phyloP scores from a whole-genome alignment of 2,329 filamentous ascomycete species.

The Beauveria caledonica region DNA sequence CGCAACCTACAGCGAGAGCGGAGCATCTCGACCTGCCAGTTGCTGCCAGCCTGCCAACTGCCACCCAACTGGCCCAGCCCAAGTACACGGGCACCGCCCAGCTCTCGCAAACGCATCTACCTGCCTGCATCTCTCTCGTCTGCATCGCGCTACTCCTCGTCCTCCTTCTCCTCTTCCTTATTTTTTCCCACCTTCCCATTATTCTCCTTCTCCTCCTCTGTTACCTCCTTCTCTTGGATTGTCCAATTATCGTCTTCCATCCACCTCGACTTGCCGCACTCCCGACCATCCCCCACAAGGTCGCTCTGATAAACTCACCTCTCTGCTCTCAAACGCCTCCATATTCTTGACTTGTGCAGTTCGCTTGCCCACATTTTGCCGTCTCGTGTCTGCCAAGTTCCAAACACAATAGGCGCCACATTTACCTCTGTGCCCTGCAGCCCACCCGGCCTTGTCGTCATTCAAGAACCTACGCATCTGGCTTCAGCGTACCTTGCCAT shows the following conservation, averaged over 20 bases:
- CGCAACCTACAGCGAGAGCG: slow-evolving; percentile 2
- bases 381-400: slow-evolving; percentile 4
- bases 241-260: not conserved
- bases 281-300: not conserved
- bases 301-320: slow-evolving; percentile 4
- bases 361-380: not conserved
- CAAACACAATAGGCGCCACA: not conserved
- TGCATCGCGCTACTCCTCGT: not conserved
- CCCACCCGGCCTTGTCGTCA: not conserved
- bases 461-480: not conserved
- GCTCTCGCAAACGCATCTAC: not conserved
- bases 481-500: not conserved
- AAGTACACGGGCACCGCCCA: not conserved
- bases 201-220: not conserved
- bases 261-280: not conserved
- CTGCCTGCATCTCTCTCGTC: not conserved
- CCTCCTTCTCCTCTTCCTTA: not conserved
- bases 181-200: not conserved
- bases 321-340: slow-evolving; percentile 1
- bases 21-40: slow-evolving; percentile 3
- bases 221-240: not conserved
- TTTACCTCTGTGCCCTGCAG: slow-evolving; percentile 6
- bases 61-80: not conserved
- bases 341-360: not conserved
- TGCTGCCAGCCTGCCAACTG: not conserved